Conservation (phyloP, 306 rosid genomes). For the Acacia confusa region DNA sequence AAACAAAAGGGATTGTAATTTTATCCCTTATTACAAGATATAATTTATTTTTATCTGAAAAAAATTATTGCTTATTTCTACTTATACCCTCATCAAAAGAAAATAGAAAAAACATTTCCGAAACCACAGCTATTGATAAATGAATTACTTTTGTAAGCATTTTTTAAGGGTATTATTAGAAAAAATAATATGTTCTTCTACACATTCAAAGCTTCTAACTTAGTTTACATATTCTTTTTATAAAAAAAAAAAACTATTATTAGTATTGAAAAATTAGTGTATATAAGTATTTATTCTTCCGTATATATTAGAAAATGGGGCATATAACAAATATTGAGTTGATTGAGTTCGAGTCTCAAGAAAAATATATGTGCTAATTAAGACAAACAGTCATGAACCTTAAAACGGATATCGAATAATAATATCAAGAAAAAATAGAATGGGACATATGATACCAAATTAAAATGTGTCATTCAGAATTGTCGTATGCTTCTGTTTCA, state of each 20-base stretch:
- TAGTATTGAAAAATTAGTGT: background rate
- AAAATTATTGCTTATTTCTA: background rate
- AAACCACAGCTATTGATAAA: background rate
- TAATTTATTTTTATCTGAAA: background rate
- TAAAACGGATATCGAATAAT: no score
- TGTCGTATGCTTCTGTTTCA: background rate
- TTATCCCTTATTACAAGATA: background rate
- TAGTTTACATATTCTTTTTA: no score
- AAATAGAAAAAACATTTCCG: no score
- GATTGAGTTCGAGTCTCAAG: no score
- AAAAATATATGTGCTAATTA: no score
- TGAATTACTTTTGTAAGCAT: background rate
- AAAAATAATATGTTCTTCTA: background rate
- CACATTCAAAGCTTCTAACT: background rate
- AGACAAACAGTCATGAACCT: accelerated
- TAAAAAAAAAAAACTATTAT: background rate
- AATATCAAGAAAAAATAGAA: no score
- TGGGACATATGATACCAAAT: no score
- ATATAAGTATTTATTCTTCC: no score
- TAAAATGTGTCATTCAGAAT: no score
- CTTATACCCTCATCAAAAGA: background rate
- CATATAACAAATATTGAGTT: no score
- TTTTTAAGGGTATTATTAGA: background rate
- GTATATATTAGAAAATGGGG: no score
- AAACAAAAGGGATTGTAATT: no score